Evolutionary conservation across 1,139 yeast species (phyloP).

Genomic region (Hyphopichia buzzinii): DNA sequence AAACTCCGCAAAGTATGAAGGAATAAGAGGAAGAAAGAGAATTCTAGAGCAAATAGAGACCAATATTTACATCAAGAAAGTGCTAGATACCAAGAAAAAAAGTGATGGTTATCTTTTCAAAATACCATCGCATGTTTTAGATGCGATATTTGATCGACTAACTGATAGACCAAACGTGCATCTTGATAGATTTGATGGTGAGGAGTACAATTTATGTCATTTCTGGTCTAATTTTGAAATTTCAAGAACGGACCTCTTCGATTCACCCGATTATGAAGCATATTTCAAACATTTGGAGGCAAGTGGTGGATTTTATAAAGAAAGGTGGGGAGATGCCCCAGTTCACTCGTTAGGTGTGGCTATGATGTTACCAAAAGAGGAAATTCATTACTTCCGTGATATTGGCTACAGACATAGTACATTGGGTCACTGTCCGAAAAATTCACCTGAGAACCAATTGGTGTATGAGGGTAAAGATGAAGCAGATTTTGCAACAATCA

Average conservation of each 20-base stretch:
- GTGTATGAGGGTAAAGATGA: constrained; percentile 28
- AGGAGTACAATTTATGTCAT: constrained; percentile 78
- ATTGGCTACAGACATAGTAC: constrained; percentile 83
- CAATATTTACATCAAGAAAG: constrained; percentile 23
- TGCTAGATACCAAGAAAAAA: constrained; percentile 19
- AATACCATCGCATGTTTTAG: constrained; percentile 25
- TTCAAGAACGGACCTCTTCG: constrained; percentile 74
- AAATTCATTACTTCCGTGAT: constrained; percentile 85
- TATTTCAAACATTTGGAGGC: constrained; percentile 67
- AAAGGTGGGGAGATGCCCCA: constrained; percentile 97
- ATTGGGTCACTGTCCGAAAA: constrained; percentile 80
- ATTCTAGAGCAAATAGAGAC: constrained; percentile 27
- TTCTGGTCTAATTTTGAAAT: constrained; percentile 96
- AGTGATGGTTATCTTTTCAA: constrained; percentile 24
- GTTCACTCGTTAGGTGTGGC: constrained; percentile 84
- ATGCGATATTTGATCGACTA: constrained; percentile 23
- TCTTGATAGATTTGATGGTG: constrained; percentile 58
- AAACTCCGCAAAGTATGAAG: constrained; percentile 21
- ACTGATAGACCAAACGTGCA: constrained; percentile 32
- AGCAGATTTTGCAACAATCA: constrained; percentile 11
- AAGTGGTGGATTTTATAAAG: constrained; percentile 79
- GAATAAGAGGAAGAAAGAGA: constrained; percentile 14
- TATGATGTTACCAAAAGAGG: constrained; percentile 60
- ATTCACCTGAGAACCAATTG: constrained; percentile 48
- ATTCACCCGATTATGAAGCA: constrained; percentile 56